Evolutionary conservation across 2,329 filamentous ascomycete genomes (phyloP), one percentile per base, ranked within the genome.

Genomic region (Sphaerulina vaccinii): DNA sequence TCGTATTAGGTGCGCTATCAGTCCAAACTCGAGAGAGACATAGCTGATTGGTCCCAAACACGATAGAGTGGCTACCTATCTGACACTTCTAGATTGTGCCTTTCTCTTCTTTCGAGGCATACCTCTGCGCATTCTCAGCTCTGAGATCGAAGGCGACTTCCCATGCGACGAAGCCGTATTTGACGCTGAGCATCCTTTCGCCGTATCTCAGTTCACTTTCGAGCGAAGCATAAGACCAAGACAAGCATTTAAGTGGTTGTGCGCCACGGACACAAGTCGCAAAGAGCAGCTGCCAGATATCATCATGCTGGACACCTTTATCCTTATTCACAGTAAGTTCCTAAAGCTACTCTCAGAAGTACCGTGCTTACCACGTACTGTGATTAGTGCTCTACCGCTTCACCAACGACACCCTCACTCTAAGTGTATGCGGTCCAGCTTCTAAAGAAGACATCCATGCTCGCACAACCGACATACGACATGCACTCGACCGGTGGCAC

Each of bases 81-180:
- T 57, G 13, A 44, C 23, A 4, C 49, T 52, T 11, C 35, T 55
- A 5, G 55, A 57, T 32, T 57, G 52, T 16, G 52, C 55, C 3
- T 55, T 57, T 29, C 45, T 55, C 10, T 57, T 55, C 42, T 57
- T 49, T 38, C 38, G 44, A 23, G 55, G 55, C 11, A 52, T 55
- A 18, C 46, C 52, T 10, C 19, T 41, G 16, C 55, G 52, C 16
- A 46, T 57, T 8, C 10, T 41, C 24, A 52, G 39, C 10, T n/a
- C 36, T 3, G 52, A 57, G 11, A 33, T 51, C 16, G 35, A 18
- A n/a, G 42, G 44, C 23, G 55, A 53, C n/a, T 32, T 58, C 7
- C 55, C 55, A 5, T 55, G 46, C 19, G 32, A 39, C 9, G 49
- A 51, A 39, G 24, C 36, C 5, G 27, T 48, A 18, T 55, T 50